These are phyloP conservation scores for Huiozyma naganishii DNA, from an alignment of 805 yeast species.

Conservation along the genomic window DNA sequence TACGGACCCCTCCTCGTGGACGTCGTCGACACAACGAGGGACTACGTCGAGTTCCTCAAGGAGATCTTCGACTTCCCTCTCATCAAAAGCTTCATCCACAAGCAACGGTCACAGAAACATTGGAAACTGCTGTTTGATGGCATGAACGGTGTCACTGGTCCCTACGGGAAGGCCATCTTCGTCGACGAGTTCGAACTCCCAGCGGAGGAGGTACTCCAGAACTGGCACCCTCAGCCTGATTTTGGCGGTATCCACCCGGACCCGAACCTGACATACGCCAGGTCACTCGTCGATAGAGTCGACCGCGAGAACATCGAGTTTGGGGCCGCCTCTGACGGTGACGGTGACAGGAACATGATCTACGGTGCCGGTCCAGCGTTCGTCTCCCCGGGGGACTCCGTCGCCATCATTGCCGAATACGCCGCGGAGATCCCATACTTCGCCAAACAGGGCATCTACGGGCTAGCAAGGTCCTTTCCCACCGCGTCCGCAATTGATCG, in stretches of 20 bases:
- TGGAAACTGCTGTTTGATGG: conserved; percentile 82
- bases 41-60: conserved; percentile 69
- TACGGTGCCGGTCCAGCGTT: conserved; percentile 86
- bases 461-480: conserved; percentile 96
- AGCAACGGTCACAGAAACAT: conserved; percentile 35
- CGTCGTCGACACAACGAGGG: conserved; percentile 70
- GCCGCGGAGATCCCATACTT: conserved; percentile 85
- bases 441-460: conserved; percentile 72
- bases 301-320: conserved; percentile 74
- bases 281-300: conserved; percentile 72
- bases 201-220: conserved; percentile 53
- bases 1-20: conserved; percentile 64
- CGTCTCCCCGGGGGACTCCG: conserved; percentile 97
- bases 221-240: conserved; percentile 74
- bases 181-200: conserved; percentile 78
- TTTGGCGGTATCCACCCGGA: conserved; percentile 98
- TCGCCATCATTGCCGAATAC: conserved; percentile 93
- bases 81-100: conserved; percentile 58
- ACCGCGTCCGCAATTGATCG: conserved; percentile 89
- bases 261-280: conserved; percentile 93
- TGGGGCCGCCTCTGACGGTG: conserved; percentile 99
- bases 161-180: conserved; percentile 80
- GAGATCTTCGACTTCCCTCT: conserved; percentile 80
- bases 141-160: conserved; percentile 94
- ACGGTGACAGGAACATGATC: conserved; percentile 98